A percentile compares a stretch with the other conserved stretches of the same genome.
Evolutionary conservation across 305 asterid genomes (phyloP).

Genomic region (Caryopteris hybrid): DNA sequence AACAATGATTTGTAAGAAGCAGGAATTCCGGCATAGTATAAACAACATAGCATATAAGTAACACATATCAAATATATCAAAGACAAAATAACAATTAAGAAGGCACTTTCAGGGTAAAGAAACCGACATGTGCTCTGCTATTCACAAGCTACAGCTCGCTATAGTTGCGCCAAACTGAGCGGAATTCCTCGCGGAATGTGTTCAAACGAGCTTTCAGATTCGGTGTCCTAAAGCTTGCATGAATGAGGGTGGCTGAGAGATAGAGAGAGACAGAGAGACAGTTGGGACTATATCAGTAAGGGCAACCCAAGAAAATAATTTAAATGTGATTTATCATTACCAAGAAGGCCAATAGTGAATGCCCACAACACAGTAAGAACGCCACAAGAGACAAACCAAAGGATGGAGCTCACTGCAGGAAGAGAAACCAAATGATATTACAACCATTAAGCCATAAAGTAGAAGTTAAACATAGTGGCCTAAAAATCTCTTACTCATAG

Average conservation of each 20-base stretch:
- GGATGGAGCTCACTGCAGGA: slow-evolving; percentile 61
- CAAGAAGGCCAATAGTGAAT: slow-evolving; percentile 65
- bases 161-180: slow-evolving; percentile 96
- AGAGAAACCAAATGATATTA: slow-evolving; percentile 18
- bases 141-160: slow-evolving; percentile 70
- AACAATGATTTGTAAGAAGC: background rate
- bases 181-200: slow-evolving; percentile 96
- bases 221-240: slow-evolving; percentile 84
- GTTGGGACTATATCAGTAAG: background rate
- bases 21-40: background rate
- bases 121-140: slow-evolving; percentile 28
- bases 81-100: background rate
- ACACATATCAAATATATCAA: background rate
- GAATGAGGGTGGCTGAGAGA: slow-evolving; percentile 66
- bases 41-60: background rate
- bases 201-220: slow-evolving; percentile 93
- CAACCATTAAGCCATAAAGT: slow-evolving; percentile 3
- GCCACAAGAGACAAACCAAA: slow-evolving; percentile 90
- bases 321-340: slow-evolving; percentile 34
- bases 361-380: slow-evolving; percentile 61
- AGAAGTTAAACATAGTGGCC: background rate
- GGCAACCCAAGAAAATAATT: slow-evolving; percentile 12
- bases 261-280: slow-evolving; percentile 12
- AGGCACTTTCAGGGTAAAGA: slow-evolving; percentile 21
- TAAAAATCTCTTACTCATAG: slow-evolving; percentile 40